A percentile compares a stretch with the other conserved stretches of the same genome.
Conservation (phyloP, 164 flowering plant species). For the Dillenia suffruticosa region DNA sequence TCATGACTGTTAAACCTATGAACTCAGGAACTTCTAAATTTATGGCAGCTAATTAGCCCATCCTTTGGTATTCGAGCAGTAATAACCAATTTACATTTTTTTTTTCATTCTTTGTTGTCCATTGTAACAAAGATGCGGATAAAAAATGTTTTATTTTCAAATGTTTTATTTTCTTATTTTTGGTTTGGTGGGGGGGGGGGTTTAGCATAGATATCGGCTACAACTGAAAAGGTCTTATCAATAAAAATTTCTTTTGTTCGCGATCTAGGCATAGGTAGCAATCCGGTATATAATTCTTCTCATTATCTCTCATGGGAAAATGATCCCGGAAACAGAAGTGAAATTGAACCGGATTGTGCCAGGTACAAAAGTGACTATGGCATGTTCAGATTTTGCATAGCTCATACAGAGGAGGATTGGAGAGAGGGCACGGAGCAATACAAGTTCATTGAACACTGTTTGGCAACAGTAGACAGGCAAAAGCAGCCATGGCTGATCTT, state of each 20-base stretch:
- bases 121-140: too few relatives aligned
- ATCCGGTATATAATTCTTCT: conserved; percentile 5
- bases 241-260: conserved; percentile 7
- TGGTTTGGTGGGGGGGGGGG: too few relatives aligned
- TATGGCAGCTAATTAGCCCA: too few relatives aligned
- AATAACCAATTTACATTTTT: too few relatives aligned
- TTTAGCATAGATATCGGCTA: not conserved
- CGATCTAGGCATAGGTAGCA: conserved; percentile 4
- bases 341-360: not conserved
- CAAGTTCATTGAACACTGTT: conserved; percentile 76
- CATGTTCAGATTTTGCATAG: conserved; percentile 89
- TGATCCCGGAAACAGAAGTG: not conserved
- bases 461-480: conserved; percentile 76
- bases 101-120: too few relatives aligned
- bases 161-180: too few relatives aligned
- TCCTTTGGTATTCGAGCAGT: too few relatives aligned
- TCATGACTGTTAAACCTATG: too few relatives aligned
- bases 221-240: conserved; percentile 3
- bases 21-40: too few relatives aligned
- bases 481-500: conserved; percentile 97
- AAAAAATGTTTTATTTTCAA: too few relatives aligned
- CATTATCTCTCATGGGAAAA: conserved; percentile 3
- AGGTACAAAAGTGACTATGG: conserved; percentile 96
- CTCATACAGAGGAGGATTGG: conserved; percentile 95
- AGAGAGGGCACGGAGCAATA: conserved; percentile 89